These are phyloP conservation scores for Tricharina praecox DNA, from an alignment of 495 filamentous ascomycete species.

Conservation along the genomic window DNA sequence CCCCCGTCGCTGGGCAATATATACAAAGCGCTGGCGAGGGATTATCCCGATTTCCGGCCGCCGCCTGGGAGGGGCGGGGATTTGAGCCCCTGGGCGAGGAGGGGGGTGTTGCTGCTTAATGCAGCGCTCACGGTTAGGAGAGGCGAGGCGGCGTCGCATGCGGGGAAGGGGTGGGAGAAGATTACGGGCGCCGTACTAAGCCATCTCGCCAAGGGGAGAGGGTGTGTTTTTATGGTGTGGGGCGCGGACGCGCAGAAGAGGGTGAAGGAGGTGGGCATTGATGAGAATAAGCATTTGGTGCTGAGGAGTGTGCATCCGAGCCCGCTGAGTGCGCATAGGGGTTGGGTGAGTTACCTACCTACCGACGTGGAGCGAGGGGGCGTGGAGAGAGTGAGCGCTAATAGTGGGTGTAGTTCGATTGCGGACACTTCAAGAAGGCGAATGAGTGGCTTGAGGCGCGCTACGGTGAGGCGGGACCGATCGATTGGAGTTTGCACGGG, in stretches of 20 bases:
- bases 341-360: slow-evolving; percentile 21
- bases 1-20: slow-evolving; percentile 85
- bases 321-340: slow-evolving; percentile 60
- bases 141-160: slow-evolving; percentile 68
- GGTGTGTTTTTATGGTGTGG: slow-evolving; percentile 93
- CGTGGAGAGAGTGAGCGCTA: too few species aligned
- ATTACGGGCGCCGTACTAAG: slow-evolving; percentile 87
- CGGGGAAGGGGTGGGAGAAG: slow-evolving; percentile 71
- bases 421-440: slow-evolving; percentile 70
- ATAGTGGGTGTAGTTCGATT: slow-evolving; percentile 44
- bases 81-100: slow-evolving; percentile 81
- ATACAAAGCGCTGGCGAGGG: slow-evolving; percentile 65
- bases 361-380: too few species aligned
- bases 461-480: slow-evolving; percentile 61
- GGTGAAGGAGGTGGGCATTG: slow-evolving; percentile 51
- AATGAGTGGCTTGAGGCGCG: slow-evolving; percentile 71
- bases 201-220: slow-evolving; percentile 54
- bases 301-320: slow-evolving; percentile 79
- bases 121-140: slow-evolving; percentile 82
- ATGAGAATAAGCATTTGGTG: slow-evolving; percentile 54
- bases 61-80: slow-evolving; percentile 65
- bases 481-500: slow-evolving; percentile 68
- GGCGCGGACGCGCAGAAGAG: slow-evolving; percentile 63
- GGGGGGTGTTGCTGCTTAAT: slow-evolving; percentile 81
- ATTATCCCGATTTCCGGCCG: slow-evolving; percentile 62